Base-by-base conservation (phyloP, 2,329 filamentous ascomycete genomes). In the Ceratocystis cubensis region DNA sequence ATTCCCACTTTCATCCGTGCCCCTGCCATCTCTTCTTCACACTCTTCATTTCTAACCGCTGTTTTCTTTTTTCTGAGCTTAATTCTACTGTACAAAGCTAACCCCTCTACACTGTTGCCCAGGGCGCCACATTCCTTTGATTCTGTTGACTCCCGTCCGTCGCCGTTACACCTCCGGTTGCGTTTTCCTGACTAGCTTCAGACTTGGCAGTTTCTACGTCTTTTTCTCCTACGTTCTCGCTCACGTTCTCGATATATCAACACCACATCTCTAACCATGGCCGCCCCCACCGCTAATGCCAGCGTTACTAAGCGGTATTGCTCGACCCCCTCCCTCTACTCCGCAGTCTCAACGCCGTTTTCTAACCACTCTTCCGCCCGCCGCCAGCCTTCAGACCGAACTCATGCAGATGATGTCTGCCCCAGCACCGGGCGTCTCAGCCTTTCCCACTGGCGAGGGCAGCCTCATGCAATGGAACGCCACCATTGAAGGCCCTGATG, bases 361-460 rank as follows among this genome's bases (percentile, higher is more conserved):
- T 45, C 37, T 66, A 69, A 45, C 69, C 67, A 28, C 25, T 37
- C 28, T 13, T 37, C 8, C 13, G 2, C 22, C 37, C 73, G 13
- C 30, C 17, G 20, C 8, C 22, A 97, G 94, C 73, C 82, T 99
- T 67, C 94, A 99, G 78, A 95, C 92, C 62, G 94, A 99, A 78
- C 83, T 99, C 71, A 97, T 99, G 93, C 88, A 94, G 76, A 86
- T 99, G 72, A 97, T 99, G 94, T 92, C 91, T 72, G 92, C 92
- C 53, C 88, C 92, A 1, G 92, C 93, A 0, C 91, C 92, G 15
- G 94, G 94, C 71, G 87, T 97, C 73, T 96, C 92, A 66, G 95
- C 95, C 70, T 99, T 99, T 76, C 94, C 94, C 33, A 88, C 90
- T 68, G 87, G 87, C 45, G 90, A 95, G 74, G 89, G 91, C 75